Evolutionary conservation across 768 basidiomycete species (phyloP), one percentile per base, ranked within the genome.

Genomic region (Xerocomellus dryophilus): DNA sequence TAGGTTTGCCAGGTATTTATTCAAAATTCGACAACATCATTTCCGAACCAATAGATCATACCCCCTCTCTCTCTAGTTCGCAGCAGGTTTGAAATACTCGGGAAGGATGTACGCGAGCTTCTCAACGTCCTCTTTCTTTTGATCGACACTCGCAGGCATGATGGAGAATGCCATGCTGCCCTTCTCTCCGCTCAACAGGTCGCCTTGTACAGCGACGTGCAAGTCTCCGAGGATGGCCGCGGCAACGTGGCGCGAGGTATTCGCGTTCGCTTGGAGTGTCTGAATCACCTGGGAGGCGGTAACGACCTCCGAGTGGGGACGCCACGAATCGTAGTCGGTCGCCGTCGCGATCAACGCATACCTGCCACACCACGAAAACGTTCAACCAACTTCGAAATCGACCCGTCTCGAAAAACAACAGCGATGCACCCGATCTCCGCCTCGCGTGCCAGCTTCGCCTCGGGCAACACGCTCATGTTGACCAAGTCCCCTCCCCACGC

Each of bases 311-410:
- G 84, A 81, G 32, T 86, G 79, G 5, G 84, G 84, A 27, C 95
- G 76, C 95, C 95, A 99, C 2, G 93, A 87, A 71, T 98, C 96
- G 70, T 96, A 98, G 74, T 98, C 95, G 3, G 96, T 98, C 20
- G 86, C 80, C 2, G 88, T 91, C 17, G 88, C 93, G 57, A 98
- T 85, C 51, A 98, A 81, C 1, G 90, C 93, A 68, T 98, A 98
- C 66, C 95, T 98, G 65, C 1, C 29, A 11, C 9, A 14, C 15
- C 12, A 9, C 17, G 17, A 5, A 18, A 44, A 9, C 27, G 27
- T 27, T 27, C 10, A 47, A 3, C 18, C 5, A n/a, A n/a, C n/a
- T n/a, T n/a, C n/a, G n/a, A n/a, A n/a, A 23, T 23, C 23, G 23
- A 23, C 23, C 23, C 2, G 23, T 5, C 23, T 5, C 23, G 3